A percentile compares a stretch with the other conserved stretches of the same genome.
These are phyloP conservation scores for Shiraia sp. DNA, from an alignment of 2,329 filamentous ascomycete species.

Conservation along the genomic window DNA sequence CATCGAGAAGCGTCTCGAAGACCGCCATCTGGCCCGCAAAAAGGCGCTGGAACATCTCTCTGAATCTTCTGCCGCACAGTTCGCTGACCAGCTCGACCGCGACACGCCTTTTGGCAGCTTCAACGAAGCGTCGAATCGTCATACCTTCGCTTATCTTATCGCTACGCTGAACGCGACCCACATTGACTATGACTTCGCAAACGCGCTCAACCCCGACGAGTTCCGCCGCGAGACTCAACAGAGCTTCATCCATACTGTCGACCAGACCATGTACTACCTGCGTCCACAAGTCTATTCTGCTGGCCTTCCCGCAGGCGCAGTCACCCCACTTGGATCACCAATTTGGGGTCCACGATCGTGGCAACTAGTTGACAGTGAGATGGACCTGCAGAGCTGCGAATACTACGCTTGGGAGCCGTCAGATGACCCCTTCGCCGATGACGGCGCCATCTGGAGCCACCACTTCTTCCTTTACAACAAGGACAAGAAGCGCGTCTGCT, in stretches of 20 bases:
- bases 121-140: constrained; percentile 82
- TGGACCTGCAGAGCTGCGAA: constrained; percentile 85
- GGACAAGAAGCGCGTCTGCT: constrained; percentile 85
- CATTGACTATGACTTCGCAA: constrained; percentile 95
- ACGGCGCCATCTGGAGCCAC: constrained; percentile 90
- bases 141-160: constrained; percentile 94
- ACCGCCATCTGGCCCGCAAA: constrained; percentile 43
- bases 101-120: constrained; percentile 91
- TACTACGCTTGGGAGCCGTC: constrained; percentile 89
- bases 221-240: constrained; percentile 84
- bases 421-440: constrained; percentile 88
- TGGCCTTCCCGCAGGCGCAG: constrained; percentile 50
- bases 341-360: constrained; percentile 91
- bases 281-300: constrained; percentile 61
- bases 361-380: constrained; percentile 90
- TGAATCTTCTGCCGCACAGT: constrained; percentile 74
- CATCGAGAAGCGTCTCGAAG: constrained; percentile 91
- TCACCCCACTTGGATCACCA: constrained; percentile 56
- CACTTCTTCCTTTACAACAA: constrained; percentile 99
- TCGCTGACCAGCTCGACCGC: constrained; percentile 70
- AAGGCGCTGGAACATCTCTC: constrained; percentile 72
- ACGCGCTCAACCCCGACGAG: constrained; percentile 84
- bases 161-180: constrained; percentile 96
- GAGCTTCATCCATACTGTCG: constrained; percentile 82
- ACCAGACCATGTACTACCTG: constrained; percentile 83